Evolutionary conservation across 225 moss, liverwort and hornwort species (phyloP), one percentile per base, ranked within the genome.

Genomic region (Asterella californica): DNA sequence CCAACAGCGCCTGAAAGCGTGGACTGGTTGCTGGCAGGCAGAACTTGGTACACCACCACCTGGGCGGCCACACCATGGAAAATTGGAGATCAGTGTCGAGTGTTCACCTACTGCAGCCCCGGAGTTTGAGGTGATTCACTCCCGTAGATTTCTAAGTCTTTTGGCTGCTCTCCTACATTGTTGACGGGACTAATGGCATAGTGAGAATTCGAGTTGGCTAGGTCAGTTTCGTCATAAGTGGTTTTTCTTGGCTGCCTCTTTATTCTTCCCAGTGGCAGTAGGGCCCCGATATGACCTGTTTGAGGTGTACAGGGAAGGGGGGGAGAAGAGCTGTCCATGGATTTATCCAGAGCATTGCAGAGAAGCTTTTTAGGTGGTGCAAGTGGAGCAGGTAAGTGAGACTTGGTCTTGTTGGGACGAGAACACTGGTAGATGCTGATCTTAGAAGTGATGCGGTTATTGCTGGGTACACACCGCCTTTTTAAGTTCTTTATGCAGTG

Each of bases 251-350:
- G 65, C 33, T 30, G 9, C 9, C 25, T 14, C 0, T 71, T 25
- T 30, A 18, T 47, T 0, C n/a, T 9, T 27, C 22, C 0, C 9
- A 65, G 2, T 65, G 65, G 65, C 30, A 32, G 29, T 65, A 1
- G 30, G 57, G 65, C 10, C 10, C 18, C 2, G 4, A 46, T 25
- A 38, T 47, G n/a, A 71, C 74, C 15, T 27, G 27, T 32, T 32
- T 32, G 17, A 11, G 72, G 34, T 24, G n/a, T 48, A 71, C 82
- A 95, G 92, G 97, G 94, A 66, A 89, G 94, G 85, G 97, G 94
- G 84, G 94, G 94, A 80, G 97, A 99, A 82, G 94, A 94, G 55
- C 93, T 99, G 22, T 94, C 97, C 68, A 84, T 93, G 82, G 97
- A 94, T 70, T 89, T 99, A 55, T 84, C 91, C 49, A 89, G 94